Base-by-base conservation (phyloP, 306 rosid genomes). In the Quercus wislizeni region DNA sequence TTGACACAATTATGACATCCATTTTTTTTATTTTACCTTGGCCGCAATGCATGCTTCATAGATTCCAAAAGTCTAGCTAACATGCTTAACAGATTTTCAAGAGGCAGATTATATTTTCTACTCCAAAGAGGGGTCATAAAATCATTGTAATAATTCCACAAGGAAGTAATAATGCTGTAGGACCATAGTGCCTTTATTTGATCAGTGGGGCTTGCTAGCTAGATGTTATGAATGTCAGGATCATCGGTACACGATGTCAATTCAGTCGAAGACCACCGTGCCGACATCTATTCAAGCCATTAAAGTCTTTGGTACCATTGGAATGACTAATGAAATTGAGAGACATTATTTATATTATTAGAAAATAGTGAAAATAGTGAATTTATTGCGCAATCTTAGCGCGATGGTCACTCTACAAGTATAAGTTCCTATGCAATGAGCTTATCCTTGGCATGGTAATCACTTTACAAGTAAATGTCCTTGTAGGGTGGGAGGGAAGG, bases 401-500 rank as follows among this genome's bases (percentile, higher is more conserved):
- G 2, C 1, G 41, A 6, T 35, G 0, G 9, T 35, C 0, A 8
- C 1, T 41, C 0, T 2, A 41, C 1, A 41, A 8, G 11, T 41
- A 41, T 0, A 41, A 41, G 12, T 41, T 41, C 0, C 0, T 41
- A 0, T 41, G 3, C 12, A 41, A 0, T 41, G 3, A 7, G 3
- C 3, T 0, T 41, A 41, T 0, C 0, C 0, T 41, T 41, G 12
- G 3, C 12, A 0, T 41, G 11, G 8, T 8, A 41, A 41, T 41
- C 3, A 41, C 12, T 41, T 0, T 0, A 41, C 12, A 41, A 38
- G 2, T 7, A 38, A 0, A 38, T 0, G 11, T 38, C 8, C 10
- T 38, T 38, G 1, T 8, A 8, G 1, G 11, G 3, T 38, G 3
- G 1, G 46, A 2, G 11, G 1, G 0, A 38, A 38, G 2, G 0